Evolutionary conservation across 176 grass and related monocot species (phyloP), one percentile per base, ranked within the genome.

Genomic region (Chrysopogon serrulatus): DNA sequence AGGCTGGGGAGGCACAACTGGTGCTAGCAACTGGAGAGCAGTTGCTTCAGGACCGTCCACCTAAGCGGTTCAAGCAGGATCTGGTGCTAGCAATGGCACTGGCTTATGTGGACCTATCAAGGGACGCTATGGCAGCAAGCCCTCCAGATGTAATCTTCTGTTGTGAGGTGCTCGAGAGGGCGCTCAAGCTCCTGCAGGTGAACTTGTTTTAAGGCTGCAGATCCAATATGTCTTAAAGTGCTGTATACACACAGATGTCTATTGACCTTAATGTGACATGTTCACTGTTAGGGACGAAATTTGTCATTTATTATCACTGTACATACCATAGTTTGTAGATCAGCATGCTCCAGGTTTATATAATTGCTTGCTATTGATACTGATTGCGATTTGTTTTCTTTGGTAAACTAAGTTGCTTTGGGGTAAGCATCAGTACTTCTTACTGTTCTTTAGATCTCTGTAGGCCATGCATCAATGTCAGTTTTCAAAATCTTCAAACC

Each of bases 161-260:
- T 79, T 98, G 93, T 44, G 96, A 98, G 89, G 93, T 98, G 54
- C 96, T 98, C 16, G 96, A 98, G 81, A 86, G 69, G 80, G 93
- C 91, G n/a, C 85, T 98, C 43, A 98, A 98, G 77, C 80, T 96
- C 43, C 89, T 98, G 66, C 89, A 96, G 96, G 93, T 98, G 43
- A 75, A 82, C 23, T 40, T 70, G 15, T 19, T 70, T 70, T 73
- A 73, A 73, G 71, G 27, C 79, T 56, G 14, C 19, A 71, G 41
- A 82, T 71, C 40, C 45, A 71, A 62, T 34, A 35, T 76, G 33
- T 71, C 3, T 66, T 39, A 39, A 69, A 28, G 16, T 37, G 49
- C 23, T 43, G 24, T 74, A 6, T 31, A 16, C 57, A 67, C n/a
- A 39, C 24, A 44, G 21, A 1, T 47, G 15, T 47, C 28, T 44